Conservation (phyloP, 2,329 filamentous ascomycete genomes). For the Fusarium transvaalense region DNA sequence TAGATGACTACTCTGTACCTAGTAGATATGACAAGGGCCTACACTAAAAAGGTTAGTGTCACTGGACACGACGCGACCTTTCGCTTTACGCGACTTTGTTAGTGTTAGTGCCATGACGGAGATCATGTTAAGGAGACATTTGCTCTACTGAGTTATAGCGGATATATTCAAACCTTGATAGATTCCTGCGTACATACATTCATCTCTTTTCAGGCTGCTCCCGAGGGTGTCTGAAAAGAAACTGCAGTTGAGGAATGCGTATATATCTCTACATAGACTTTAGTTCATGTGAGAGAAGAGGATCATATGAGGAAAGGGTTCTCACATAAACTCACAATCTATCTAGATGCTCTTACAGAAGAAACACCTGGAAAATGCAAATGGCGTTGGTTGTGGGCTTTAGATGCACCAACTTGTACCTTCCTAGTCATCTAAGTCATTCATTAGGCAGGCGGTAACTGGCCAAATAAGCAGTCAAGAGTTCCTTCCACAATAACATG, state of each 20-base stretch:
- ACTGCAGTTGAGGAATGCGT: neutral
- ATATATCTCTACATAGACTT: neutral
- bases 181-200: too few relatives aligned
- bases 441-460: too few relatives aligned
- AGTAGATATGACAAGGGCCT: neutral
- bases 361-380: too few relatives aligned
- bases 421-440: neutral
- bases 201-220: too few relatives aligned
- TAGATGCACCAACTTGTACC: neutral
- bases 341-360: too few relatives aligned
- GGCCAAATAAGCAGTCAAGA: neutral
- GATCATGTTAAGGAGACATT: neutral
- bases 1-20: too few relatives aligned
- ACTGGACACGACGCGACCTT: conserved; percentile 1
- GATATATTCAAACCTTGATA: too few relatives aligned
- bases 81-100: conserved; percentile 12
- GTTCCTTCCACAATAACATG: neutral
- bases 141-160: too few relatives aligned
- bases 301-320: too few relatives aligned
- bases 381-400: too few relatives aligned
- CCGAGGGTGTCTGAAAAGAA: neutral
- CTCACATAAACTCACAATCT: too few relatives aligned
- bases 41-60: conserved; percentile 9
- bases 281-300: too few relatives aligned
- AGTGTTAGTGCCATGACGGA: conserved; percentile 4